Evolutionary conservation across 192 early-diverging fungal species (phyloP).

Genomic region (Umbelopsis isabellina): DNA sequence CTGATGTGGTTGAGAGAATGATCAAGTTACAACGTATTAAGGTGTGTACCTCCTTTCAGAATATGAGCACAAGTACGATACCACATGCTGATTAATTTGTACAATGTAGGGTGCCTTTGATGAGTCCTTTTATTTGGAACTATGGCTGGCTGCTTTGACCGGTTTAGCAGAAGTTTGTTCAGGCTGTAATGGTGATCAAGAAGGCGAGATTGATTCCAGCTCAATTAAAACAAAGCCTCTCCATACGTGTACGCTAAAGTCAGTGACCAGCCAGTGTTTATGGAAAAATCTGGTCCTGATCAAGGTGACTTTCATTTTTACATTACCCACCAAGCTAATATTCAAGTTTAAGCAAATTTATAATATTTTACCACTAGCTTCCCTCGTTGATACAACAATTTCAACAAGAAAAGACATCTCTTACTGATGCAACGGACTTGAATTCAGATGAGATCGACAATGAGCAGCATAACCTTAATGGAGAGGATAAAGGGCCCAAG

Average conservation of each 20-base stretch:
- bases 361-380: not conserved
- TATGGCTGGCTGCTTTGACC: constrained; percentile 46
- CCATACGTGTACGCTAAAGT: constrained; percentile 21
- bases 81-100: not conserved
- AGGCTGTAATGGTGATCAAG: not conserved
- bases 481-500: not conserved
- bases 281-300: constrained; percentile 40
- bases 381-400: not conserved
- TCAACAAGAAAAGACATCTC: constrained; percentile 8
- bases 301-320: constrained; percentile 26
- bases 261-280: constrained; percentile 30
- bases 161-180: constrained; percentile 42
- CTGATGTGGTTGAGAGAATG: constrained; percentile 36
- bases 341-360: not conserved
- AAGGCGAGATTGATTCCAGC: not conserved
- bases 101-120: constrained; percentile 40
- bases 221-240: not conserved
- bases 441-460: not conserved
- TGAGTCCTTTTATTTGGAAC: constrained; percentile 46
- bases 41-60: constrained; percentile 2
- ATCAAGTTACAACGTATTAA: constrained; percentile 40
- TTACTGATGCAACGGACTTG: not conserved
- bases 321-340: not conserved
- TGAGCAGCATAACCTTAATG: not conserved
- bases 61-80: not conserved